Evolutionary conservation across 1,284 basidiomycete genomes (phyloP), one percentile per base, ranked within the genome.

Genomic region (Cryptococcus amylolentus): DNA sequence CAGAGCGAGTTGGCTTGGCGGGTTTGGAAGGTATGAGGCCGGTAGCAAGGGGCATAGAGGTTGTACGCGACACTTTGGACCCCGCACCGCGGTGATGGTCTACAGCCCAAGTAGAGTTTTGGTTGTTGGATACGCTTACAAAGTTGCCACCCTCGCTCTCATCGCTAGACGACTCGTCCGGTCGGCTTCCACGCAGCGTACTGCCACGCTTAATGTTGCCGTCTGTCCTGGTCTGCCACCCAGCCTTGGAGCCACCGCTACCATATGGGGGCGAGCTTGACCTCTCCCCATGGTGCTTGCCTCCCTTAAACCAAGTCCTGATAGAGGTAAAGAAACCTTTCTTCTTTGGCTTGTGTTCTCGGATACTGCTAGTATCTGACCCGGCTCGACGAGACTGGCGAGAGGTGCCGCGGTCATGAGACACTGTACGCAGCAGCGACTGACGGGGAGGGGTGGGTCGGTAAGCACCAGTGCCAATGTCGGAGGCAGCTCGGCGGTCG

Each of bases 211-310:
- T 72, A 52, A 76, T 53, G 58, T 76, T 76, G 23, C 58, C 55
- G 56, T 77, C 72, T 2, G 76, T 77, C 46, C 76, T 56, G 8
- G 76, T 77, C 20, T 65, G 57, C 76, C 76, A 77, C 3, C 65
- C 66, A 16, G 62, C 62, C 38, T 50, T 59, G 31, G 51, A 51
- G 23, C 68, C 23, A 54, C 57, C 56, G 8, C 61, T 53, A 6
- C 66, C 66, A 53, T 70, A 69, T 23, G 69, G 61, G 14, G 72
- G 74, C 0, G 70, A 71, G 27, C 69, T 67, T 0, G 68, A 68
- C 9, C 67, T 55, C 26, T 52, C 53, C 23, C 63, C 58, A 44
- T 66, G 66, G 38, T 65, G 51, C 23, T 61, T 66, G 14, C 45
- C 53, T 8, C 51, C 60, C 51, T 72, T 71, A 69, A 78, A 78